Evolutionary conservation across 2,329 filamentous ascomycete species (phyloP).

Genomic region (Periconia digitata): DNA sequence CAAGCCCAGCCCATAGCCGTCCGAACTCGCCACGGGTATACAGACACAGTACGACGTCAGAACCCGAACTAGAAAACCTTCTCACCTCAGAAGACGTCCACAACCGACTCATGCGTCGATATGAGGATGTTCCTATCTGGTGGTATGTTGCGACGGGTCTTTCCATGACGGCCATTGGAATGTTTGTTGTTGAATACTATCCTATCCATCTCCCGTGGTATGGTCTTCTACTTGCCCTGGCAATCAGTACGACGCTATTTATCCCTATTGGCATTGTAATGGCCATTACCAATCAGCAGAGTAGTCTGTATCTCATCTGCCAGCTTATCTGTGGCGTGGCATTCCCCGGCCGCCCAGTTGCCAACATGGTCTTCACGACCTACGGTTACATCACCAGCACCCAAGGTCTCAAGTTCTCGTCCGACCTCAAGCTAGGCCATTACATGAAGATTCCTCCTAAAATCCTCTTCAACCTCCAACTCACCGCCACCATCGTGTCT

Average conservation of each 20-base stretch:
- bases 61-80: conserved; percentile 52
- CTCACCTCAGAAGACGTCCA: conserved; percentile 79
- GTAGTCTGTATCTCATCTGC: conserved; percentile 82
- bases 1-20: conserved; percentile 36
- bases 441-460: conserved; percentile 86
- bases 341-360: conserved; percentile 82
- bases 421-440: conserved; percentile 83
- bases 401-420: conserved; percentile 86
- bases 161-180: conserved; percentile 75
- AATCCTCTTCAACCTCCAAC: conserved; percentile 77
- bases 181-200: conserved; percentile 79
- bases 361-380: conserved; percentile 91
- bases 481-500: conserved; percentile 73
- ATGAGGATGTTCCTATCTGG: conserved; percentile 75
- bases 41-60: conserved; percentile 34
- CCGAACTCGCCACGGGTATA: conserved; percentile 21
- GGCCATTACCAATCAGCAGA: conserved; percentile 89
- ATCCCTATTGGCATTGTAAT: conserved; percentile 91
- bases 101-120: conserved; percentile 78
- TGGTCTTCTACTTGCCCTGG: conserved; percentile 75
- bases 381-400: conserved; percentile 88
- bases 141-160: conserved; percentile 81
- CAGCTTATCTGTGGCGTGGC: conserved; percentile 80
- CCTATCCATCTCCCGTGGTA: conserved; percentile 86
- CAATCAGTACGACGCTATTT: conserved; percentile 78